Conservation (phyloP, 2,329 filamentous ascomycete genomes). For the Alternaria gansuensis region DNA sequence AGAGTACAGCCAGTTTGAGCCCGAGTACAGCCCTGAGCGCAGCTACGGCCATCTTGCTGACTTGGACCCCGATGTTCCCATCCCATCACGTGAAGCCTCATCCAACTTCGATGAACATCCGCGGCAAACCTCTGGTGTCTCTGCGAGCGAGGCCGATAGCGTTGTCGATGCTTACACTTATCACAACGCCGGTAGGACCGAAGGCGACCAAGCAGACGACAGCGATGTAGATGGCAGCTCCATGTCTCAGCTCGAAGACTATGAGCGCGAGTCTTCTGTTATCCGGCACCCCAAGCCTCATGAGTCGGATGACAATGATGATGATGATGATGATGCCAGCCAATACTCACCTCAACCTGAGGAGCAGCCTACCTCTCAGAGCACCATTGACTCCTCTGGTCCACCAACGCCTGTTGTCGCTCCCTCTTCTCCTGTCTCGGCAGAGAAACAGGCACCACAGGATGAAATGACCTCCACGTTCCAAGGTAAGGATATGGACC, state of each 20-base stretch:
- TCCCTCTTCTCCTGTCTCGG: conserved; percentile 39
- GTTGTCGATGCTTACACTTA: conserved; percentile 69
- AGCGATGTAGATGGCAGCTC: conserved; percentile 68
- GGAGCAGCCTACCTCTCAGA: conserved; percentile 47
- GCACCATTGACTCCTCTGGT: conserved; percentile 54
- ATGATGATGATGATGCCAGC: conserved; percentile 65
- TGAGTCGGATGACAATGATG: conserved; percentile 38
- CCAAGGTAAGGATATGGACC: conserved; percentile 62
- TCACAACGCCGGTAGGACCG: conserved; percentile 55
- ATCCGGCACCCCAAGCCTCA: conserved; percentile 62
- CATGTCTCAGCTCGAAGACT: conserved; percentile 55
- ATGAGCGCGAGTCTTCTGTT: conserved; percentile 61
- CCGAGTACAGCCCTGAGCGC: conserved; percentile 66
- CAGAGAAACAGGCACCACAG: conserved; percentile 42
- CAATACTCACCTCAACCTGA: conserved; percentile 62
- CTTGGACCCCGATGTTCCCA: conserved; percentile 87
- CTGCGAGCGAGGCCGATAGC: conserved; percentile 62
- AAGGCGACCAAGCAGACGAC: conserved; percentile 62
- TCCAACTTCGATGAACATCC: conserved; percentile 67
- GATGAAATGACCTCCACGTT: conserved; percentile 61
- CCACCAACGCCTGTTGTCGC: conserved; percentile 58
- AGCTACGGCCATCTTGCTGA: conserved; percentile 61
- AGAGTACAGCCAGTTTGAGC: conserved; percentile 43
- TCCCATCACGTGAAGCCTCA: conserved; percentile 81
- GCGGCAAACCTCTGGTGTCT: conserved; percentile 68